Evolutionary conservation across 2,329 filamentous ascomycete genomes (phyloP).

Genomic region (Neurospora sp.): DNA sequence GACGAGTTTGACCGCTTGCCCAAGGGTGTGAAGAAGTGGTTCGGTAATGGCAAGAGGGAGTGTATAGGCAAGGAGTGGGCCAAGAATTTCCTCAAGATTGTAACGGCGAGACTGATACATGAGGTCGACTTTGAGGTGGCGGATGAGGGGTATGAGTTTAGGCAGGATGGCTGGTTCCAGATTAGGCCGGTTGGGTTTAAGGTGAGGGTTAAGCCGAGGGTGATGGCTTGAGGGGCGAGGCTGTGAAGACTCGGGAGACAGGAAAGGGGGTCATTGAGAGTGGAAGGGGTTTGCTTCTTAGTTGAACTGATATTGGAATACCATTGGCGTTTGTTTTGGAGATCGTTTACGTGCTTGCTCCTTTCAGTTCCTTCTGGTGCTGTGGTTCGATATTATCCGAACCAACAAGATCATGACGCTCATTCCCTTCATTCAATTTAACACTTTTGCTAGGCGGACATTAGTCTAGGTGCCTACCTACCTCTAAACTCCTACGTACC

Average conservation of each 20-base stretch:
- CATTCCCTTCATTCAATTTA: too few relatives aligned
- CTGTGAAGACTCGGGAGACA: too few relatives aligned
- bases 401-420: too few relatives aligned
- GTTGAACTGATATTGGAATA: neutral
- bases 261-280: neutral
- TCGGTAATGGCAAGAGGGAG: slow-evolving; percentile 40
- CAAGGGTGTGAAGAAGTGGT: slow-evolving; percentile 37
- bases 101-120: slow-evolving; percentile 32
- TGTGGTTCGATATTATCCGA: too few relatives aligned
- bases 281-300: neutral
- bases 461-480: too few relatives aligned
- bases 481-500: too few relatives aligned
- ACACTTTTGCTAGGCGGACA: too few relatives aligned
- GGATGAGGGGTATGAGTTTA: slow-evolving; percentile 29
- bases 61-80: slow-evolving; percentile 43
- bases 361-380: too few relatives aligned
- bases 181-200: slow-evolving; percentile 36
- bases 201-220: slow-evolving; percentile 32
- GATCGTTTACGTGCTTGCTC: neutral
- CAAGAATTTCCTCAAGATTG: slow-evolving; percentile 33
- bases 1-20: slow-evolving; percentile 33
- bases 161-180: slow-evolving; percentile 43
- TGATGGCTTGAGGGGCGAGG: too few relatives aligned
- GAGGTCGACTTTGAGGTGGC: slow-evolving; percentile 36
- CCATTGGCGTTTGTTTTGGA: neutral